Percentiles rank a stretch among this genome's conserved stretches.
Conservation (phyloP, 345 rosid species). For the Acer saccharum region DNA sequence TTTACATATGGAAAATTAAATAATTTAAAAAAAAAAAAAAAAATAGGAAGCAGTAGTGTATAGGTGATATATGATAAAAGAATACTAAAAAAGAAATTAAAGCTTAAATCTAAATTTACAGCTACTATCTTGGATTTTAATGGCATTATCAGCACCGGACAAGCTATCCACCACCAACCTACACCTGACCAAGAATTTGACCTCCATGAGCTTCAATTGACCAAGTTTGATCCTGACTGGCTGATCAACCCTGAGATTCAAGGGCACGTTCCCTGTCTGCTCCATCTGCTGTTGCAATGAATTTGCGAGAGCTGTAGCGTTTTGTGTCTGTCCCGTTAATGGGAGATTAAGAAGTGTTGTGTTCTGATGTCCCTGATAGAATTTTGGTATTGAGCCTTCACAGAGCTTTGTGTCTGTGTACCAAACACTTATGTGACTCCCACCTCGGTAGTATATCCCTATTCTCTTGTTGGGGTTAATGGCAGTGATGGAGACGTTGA, state of each 20-base stretch:
- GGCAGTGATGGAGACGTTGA: constrained; percentile 66
- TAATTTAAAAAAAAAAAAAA: too few relatives aligned
- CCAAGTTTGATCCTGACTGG: constrained; percentile 86
- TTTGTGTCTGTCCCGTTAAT: constrained; percentile 54
- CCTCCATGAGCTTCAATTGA: constrained; percentile 61
- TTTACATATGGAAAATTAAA: background rate
- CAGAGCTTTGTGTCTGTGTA: constrained; percentile 54
- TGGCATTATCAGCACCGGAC: constrained; percentile 33
- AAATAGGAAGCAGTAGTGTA: too few relatives aligned
- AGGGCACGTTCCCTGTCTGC: constrained; percentile 56
- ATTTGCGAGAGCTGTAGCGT: constrained; percentile 45
- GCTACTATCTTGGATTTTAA: constrained; percentile 54
- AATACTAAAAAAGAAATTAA: constrained; percentile 20
- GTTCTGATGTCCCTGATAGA: constrained; percentile 90
- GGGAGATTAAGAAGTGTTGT: constrained; percentile 63
- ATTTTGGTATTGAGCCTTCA: constrained; percentile 77
- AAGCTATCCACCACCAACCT: constrained; percentile 52
- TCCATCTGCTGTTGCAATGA: constrained; percentile 44
- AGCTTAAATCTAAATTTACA: constrained; percentile 67
- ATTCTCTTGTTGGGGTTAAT: constrained; percentile 72
- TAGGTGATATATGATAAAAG: too few relatives aligned
- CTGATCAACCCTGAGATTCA: constrained; percentile 66
- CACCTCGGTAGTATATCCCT: constrained; percentile 79
- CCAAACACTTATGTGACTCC: constrained; percentile 70
- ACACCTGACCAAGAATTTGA: constrained; percentile 66